Evolutionary conservation across 208 protist species (phyloP).

Genomic region (Naegleria lovaniensis): DNA sequence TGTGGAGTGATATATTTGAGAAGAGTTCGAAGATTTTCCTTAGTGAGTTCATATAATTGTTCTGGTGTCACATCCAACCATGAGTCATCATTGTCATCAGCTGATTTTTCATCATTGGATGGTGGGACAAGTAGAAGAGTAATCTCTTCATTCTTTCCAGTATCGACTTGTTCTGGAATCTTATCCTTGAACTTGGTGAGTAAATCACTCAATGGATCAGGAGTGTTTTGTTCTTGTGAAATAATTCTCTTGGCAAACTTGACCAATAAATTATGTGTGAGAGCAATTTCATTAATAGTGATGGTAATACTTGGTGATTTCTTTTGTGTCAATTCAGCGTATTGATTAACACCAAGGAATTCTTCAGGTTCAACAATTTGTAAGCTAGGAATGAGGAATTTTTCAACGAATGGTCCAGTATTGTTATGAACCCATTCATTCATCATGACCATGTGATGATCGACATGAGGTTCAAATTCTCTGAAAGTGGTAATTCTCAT

Average conservation of each 20-base stretch:
- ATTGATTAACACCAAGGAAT: slow-evolving; percentile 56
- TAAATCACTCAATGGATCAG: slow-evolving; percentile 37
- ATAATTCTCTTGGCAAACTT: slow-evolving; percentile 30
- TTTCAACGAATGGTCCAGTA: slow-evolving; percentile 29
- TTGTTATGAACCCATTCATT: slow-evolving; percentile 52
- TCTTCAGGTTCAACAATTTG: slow-evolving; percentile 52
- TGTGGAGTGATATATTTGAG: slow-evolving; percentile 39
- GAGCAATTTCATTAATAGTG: slow-evolving; percentile 51
- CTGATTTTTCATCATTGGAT: slow-evolving; percentile 30
- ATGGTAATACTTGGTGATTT: slow-evolving; percentile 57
- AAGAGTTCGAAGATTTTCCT: slow-evolving; percentile 45
- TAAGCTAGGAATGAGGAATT: slow-evolving; percentile 48
- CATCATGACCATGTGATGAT: slow-evolving; percentile 45
- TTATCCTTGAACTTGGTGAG: slow-evolving; percentile 45
- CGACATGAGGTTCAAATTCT: slow-evolving; percentile 45
- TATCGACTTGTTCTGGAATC: slow-evolving; percentile 41
- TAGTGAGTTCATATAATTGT: slow-evolving; percentile 43
- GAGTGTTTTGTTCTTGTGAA: not conserved
- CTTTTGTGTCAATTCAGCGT: slow-evolving; percentile 54
- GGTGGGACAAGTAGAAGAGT: not conserved
- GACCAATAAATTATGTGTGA: slow-evolving; percentile 47
- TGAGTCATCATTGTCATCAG: slow-evolving; percentile 37
- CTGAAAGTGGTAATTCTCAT: slow-evolving; percentile 48
- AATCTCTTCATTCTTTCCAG: slow-evolving; percentile 36
- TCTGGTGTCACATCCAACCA: slow-evolving; percentile 19